Conservation (phyloP, 768 basidiomycete genomes). For the Pleurotus salmoneostramineus region DNA sequence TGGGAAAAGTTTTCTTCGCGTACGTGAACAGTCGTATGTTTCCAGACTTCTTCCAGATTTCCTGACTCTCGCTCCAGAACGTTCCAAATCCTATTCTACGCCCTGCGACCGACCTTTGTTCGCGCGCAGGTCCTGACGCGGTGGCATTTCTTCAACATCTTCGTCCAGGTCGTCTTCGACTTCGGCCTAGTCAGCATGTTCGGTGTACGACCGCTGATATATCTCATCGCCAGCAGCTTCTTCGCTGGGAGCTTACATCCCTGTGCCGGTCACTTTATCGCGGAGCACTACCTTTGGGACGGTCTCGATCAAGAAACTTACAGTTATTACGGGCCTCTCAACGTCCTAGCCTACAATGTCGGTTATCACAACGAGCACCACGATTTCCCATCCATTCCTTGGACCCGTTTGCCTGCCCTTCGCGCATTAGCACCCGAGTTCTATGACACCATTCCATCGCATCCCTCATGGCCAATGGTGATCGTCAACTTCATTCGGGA, state of each 20-base stretch:
- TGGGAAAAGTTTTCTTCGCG: slow-evolving; percentile 99
- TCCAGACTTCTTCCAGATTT: not conserved
- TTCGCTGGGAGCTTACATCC: slow-evolving; percentile 97
- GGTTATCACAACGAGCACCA: slow-evolving; percentile 99
- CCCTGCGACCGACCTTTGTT: slow-evolving; percentile 91
- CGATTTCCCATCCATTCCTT: slow-evolving; percentile 94
- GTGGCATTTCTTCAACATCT: slow-evolving; percentile 84
- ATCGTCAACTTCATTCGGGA: slow-evolving; percentile 93
- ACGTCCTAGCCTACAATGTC: slow-evolving; percentile 92
- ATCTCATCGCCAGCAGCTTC: slow-evolving; percentile 87
- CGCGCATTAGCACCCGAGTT: slow-evolving; percentile 85
- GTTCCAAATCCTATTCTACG: slow-evolving; percentile 98
- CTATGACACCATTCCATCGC: slow-evolving; percentile 84
- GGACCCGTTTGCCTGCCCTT: slow-evolving; percentile 88
- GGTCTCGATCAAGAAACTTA: slow-evolving; percentile 93
- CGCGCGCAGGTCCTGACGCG: slow-evolving; percentile 73
- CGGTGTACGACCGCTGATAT: slow-evolving; percentile 56
- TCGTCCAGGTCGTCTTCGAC: slow-evolving; percentile 69
- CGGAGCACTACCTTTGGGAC: slow-evolving; percentile 95
- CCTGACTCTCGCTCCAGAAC: slow-evolving; percentile 47
- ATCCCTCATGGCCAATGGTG: slow-evolving; percentile 94
- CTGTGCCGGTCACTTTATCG: slow-evolving; percentile 96
- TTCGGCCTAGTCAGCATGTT: slow-evolving; percentile 48
- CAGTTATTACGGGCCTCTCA: slow-evolving; percentile 92
- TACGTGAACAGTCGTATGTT: slow-evolving; percentile 32